Conservation (phyloP, 495 filamentous ascomycete species). For the Darksidea phi region DNA sequence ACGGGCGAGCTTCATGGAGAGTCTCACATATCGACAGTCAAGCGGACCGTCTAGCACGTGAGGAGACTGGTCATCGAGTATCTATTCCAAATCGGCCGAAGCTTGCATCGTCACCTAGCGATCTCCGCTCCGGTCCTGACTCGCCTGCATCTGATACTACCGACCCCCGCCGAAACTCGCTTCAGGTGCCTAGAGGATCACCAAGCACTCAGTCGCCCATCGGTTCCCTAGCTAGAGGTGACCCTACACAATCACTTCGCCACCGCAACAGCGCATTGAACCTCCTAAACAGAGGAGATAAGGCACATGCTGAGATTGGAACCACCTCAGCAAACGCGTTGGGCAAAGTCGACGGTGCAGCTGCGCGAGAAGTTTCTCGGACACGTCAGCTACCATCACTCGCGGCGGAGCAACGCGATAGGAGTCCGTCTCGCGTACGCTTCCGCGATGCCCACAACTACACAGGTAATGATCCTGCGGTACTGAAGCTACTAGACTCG, state of each 20-base stretch:
- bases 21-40: slow-evolving; percentile 52
- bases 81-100: slow-evolving; percentile 37
- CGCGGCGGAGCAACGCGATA: slow-evolving; percentile 29
- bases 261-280: slow-evolving; percentile 80
- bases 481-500: slow-evolving; percentile 80
- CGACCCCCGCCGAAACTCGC: slow-evolving; percentile 21
- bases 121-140: slow-evolving; percentile 5
- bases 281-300: slow-evolving; percentile 78
- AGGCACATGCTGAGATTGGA: slow-evolving; percentile 78
- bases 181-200: slow-evolving; percentile 27
- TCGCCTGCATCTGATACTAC: slow-evolving; percentile 28
- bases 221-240: slow-evolving; percentile 10
- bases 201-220: slow-evolving; percentile 23
- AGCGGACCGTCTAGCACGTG: slow-evolving; percentile 45
- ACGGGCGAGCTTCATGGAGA: slow-evolving; percentile 57
- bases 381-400: slow-evolving; percentile 42
- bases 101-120: slow-evolving; percentile 48
- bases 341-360: slow-evolving; percentile 69
- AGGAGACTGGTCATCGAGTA: slow-evolving; percentile 3
- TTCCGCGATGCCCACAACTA: slow-evolving; percentile 64
- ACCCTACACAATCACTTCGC: slow-evolving; percentile 39
- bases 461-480: slow-evolving; percentile 80
- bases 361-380: slow-evolving; percentile 18
- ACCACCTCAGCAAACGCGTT: slow-evolving; percentile 80
- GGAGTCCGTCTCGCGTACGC: slow-evolving; percentile 39